Conservation (phyloP, 805 yeast genomes). For the Saccharomycopsis oosterbeekiorum region DNA sequence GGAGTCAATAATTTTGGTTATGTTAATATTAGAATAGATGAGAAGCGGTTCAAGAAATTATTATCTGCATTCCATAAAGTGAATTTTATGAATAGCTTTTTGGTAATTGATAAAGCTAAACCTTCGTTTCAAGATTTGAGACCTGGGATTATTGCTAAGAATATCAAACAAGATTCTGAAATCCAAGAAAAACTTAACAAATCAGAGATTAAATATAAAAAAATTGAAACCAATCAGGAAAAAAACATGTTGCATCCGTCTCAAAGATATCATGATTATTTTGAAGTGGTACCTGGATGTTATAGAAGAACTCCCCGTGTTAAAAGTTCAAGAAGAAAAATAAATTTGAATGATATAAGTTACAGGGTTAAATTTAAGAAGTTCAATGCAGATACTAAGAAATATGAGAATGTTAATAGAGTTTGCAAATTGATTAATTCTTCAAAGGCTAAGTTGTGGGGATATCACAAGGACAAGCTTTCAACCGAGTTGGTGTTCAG, state of each 20-base stretch:
- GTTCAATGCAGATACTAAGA: slow-evolving; percentile 42
- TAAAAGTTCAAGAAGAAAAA: slow-evolving; percentile 32
- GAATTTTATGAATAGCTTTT: slow-evolving; percentile 61
- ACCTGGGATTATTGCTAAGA: slow-evolving; percentile 36
- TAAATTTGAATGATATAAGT: slow-evolving; percentile 37
- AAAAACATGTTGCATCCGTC: slow-evolving; percentile 25
- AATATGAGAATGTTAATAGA: slow-evolving; percentile 26
- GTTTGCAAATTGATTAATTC: slow-evolving; percentile 3
- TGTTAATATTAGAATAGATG: slow-evolving; percentile 45
- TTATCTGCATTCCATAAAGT: slow-evolving; percentile 56
- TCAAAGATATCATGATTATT: slow-evolving; percentile 29
- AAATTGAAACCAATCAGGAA: slow-evolving; percentile 18
- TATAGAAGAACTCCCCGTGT: slow-evolving; percentile 44
- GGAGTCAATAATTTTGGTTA: slow-evolving; percentile 47
- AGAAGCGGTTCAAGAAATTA: slow-evolving; percentile 38
- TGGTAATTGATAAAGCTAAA: slow-evolving; percentile 55
- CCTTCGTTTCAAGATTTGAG: slow-evolving; percentile 33
- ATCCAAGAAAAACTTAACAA: slow-evolving; percentile 22
- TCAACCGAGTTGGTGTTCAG: slow-evolving; percentile 52
- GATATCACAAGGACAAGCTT: slow-evolving; percentile 60
- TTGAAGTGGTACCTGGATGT: slow-evolving; percentile 39
- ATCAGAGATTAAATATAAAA: slow-evolving; percentile 25
- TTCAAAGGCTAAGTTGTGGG: slow-evolving; percentile 79
- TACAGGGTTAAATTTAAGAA: slow-evolving; percentile 56
- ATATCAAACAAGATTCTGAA: slow-evolving; percentile 33